phyloP scores from a whole-genome alignment of 2,329 filamentous ascomycete genomes.

The Colletotrichum sp. region DNA sequence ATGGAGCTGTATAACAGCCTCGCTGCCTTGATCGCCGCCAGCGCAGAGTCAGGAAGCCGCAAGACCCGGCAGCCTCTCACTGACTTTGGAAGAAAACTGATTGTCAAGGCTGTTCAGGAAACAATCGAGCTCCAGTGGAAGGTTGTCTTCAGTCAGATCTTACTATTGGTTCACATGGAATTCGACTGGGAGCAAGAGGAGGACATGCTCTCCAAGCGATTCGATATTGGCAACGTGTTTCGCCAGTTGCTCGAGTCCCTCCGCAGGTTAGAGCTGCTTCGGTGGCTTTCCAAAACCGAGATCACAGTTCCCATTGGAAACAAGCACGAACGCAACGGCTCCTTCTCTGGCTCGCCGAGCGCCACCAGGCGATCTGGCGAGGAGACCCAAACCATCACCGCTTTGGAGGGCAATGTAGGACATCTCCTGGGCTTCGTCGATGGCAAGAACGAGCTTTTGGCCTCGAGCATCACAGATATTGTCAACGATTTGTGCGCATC shows the following conservation, averaged over 20 bases:
- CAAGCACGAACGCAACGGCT: conserved; percentile 41
- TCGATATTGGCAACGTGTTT: conserved; percentile 75
- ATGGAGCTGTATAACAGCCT: conserved; percentile 60
- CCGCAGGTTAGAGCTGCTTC: conserved; percentile 74
- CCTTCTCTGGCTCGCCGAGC: conserved; percentile 32
- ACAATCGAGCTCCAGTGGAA: conserved; percentile 74
- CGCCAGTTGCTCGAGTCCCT: conserved; percentile 73
- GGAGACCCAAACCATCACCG: conserved; percentile 57
- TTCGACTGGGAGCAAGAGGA: conserved; percentile 79
- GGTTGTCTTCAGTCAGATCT: conserved; percentile 80
- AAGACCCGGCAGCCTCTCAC: conserved; percentile 64
- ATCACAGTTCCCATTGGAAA: conserved; percentile 55
- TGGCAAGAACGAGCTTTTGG: conserved; percentile 52
- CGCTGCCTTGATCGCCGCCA: conserved; percentile 46
- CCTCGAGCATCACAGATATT: conserved; percentile 69
- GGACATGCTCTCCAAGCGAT: conserved; percentile 62
- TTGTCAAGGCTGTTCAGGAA: conserved; percentile 81
- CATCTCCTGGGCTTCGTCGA: conserved; percentile 69
- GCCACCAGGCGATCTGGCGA: conserved; percentile 47
- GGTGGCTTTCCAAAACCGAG: conserved; percentile 69
- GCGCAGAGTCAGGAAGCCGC: conserved; percentile 49
- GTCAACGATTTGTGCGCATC: conserved; percentile 69
- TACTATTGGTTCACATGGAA: conserved; percentile 86
- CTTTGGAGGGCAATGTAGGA: conserved; percentile 63
- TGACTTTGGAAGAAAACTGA: conserved; percentile 76